phyloP scores from a whole-genome alignment of 2,329 filamentous ascomycete species.

The Trichocomaceae sp. region DNA sequence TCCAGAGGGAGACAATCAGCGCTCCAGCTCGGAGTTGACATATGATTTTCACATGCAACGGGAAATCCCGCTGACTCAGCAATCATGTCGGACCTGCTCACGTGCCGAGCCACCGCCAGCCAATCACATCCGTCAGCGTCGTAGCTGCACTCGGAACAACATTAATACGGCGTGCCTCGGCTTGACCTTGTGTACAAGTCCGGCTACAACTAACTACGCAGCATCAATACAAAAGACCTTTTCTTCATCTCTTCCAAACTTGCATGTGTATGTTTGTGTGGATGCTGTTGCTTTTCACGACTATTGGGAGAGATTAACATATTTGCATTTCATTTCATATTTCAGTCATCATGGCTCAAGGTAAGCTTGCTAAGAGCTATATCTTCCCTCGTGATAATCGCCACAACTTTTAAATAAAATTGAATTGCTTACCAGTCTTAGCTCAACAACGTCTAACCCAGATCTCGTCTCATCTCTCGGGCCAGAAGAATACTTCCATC shows the following conservation, averaged over 20 bases:
- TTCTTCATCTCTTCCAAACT: neutral
- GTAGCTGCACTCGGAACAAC: constrained; percentile 16
- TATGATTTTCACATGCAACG: constrained; percentile 11
- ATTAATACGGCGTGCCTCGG: constrained; percentile 27
- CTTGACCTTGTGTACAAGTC: constrained; percentile 20
- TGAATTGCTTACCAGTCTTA: constrained; percentile 23
- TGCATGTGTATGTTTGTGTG: neutral
- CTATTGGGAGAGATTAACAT: neutral
- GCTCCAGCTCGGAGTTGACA: no score
- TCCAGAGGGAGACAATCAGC: no score
- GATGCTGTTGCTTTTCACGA: no score
- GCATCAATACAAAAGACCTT: constrained; percentile 12
- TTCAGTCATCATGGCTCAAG: constrained; percentile 35
- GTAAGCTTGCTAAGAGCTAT: constrained; percentile 22
- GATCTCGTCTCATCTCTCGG: constrained; percentile 51
- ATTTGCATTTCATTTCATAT: neutral
- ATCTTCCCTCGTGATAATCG: neutral
- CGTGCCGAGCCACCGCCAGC: neutral
- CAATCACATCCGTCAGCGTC: neutral
- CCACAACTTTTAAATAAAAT: neutral
- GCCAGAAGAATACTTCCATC: constrained; percentile 17
- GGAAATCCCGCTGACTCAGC: neutral
- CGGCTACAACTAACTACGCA: neutral
- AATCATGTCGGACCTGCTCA: neutral
- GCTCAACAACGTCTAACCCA: constrained; percentile 55